A percentile compares a stretch with the other conserved stretches of the same genome.
Conservation (phyloP, 2,329 filamentous ascomycete genomes). For the Aspergillus sp. region DNA sequence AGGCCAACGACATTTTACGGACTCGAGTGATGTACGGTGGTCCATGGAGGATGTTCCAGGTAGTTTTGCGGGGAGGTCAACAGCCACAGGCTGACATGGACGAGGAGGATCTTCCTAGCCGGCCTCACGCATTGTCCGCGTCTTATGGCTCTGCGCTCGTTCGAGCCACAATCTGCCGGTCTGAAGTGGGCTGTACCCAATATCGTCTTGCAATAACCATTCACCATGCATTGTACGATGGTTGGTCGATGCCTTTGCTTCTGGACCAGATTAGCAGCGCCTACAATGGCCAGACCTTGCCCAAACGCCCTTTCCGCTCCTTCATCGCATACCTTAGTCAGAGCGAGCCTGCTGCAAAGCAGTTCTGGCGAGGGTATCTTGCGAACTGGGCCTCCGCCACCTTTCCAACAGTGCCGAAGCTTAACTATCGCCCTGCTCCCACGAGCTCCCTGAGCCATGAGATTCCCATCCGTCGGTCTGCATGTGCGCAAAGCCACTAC, state of each 20-base stretch:
- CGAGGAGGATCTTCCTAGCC: not conserved
- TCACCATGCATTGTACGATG: slow-evolving; percentile 9
- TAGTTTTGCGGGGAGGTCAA: not conserved
- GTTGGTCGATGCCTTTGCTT: not conserved
- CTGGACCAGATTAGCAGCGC: slow-evolving; percentile 8
- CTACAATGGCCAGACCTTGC: not conserved
- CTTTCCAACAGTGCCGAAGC: not conserved
- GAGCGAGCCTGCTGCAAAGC: not conserved
- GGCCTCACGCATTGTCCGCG: not conserved
- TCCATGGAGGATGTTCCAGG: slow-evolving; percentile 1
- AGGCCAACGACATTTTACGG: slow-evolving; percentile 2
- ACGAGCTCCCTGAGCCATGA: no score
- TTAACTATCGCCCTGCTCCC: not conserved
- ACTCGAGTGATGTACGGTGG: slow-evolving; percentile 2
- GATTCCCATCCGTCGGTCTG: not conserved
- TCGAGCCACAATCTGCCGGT: not conserved
- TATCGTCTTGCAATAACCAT: slow-evolving; percentile 10
- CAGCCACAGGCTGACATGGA: not conserved
- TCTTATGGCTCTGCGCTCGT: not conserved
- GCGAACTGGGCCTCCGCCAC: no score
- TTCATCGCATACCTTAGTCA: slow-evolving; percentile 15
- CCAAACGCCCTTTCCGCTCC: slow-evolving; percentile 3
- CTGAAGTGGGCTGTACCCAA: slow-evolving; percentile 5
- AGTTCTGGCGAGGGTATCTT: not conserved
- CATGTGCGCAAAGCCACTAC: not conserved